Conservation (phyloP, 2,329 filamentous ascomycete genomes). For the Mollisia scopiformis region DNA sequence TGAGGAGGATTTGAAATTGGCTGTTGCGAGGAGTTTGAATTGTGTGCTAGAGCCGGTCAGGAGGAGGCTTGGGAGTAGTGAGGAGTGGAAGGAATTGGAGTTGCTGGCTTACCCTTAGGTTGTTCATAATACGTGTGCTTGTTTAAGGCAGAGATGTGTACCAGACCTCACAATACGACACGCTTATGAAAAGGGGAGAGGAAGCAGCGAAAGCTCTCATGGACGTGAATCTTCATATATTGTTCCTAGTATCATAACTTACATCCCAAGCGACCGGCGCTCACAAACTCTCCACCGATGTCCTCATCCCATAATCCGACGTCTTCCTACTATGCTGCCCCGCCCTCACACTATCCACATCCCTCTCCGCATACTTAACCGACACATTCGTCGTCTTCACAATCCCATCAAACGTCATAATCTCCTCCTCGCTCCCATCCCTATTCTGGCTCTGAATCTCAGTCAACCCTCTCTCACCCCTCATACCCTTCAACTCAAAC, state of each 20-base stretch:
- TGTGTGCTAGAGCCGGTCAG: neutral
- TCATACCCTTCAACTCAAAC: conserved; percentile 5
- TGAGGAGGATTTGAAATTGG: conserved; percentile 1
- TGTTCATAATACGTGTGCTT: too few relatives aligned
- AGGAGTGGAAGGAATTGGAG: neutral
- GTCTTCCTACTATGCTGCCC: neutral
- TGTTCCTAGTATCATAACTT: neutral
- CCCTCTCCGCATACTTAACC: neutral
- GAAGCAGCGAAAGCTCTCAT: too few relatives aligned
- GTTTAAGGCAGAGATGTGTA: too few relatives aligned
- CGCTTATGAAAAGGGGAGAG: too few relatives aligned
- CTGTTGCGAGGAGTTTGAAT: neutral
- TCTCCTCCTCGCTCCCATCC: conserved; percentile 4
- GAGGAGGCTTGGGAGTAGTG: neutral
- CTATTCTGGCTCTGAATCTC: neutral
- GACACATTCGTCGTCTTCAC: conserved; percentile 2
- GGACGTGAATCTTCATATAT: too few relatives aligned
- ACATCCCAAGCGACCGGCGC: neutral
- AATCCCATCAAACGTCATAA: conserved; percentile 8
- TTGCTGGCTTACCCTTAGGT: neutral
- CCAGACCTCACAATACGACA: too few relatives aligned
- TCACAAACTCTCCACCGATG: neutral
- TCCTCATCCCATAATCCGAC: neutral
- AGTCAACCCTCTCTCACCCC: neutral
- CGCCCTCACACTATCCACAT: neutral